Percentiles rank a stretch among this genome's conserved stretches.
These are phyloP conservation scores for Pseudonitzschia delicatissima DNA, from an alignment of 108 stramenopile genomes.

Conservation along the genomic window DNA sequence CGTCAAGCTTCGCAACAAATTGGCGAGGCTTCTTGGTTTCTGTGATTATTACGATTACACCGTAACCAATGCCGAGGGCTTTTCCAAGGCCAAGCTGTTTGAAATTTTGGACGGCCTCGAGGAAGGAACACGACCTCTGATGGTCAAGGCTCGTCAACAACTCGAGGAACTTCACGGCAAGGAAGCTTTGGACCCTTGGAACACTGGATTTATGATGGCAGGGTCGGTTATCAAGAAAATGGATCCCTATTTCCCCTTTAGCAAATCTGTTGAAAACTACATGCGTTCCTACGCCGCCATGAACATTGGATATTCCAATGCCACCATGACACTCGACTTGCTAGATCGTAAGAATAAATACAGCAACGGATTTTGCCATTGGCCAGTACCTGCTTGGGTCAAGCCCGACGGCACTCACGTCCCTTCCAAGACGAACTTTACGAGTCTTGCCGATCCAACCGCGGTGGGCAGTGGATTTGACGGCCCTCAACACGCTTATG, in stretches of 20 bases:
- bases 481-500: constrained; percentile 61
- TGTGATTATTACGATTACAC: constrained; percentile 73
- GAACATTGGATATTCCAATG: constrained; percentile 55
- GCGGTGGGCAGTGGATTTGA: constrained; percentile 60
- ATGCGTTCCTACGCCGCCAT: constrained; percentile 58
- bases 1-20: constrained; percentile 55
- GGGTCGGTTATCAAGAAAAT: constrained; percentile 62
- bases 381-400: constrained; percentile 63
- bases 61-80: constrained; percentile 71
- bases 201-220: constrained; percentile 51
- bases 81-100: constrained; percentile 60
- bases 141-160: constrained; percentile 47
- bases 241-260: constrained; percentile 81
- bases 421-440: constrained; percentile 62
- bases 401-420: constrained; percentile 53
- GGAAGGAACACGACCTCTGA: constrained; percentile 52
- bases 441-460: constrained; percentile 56
- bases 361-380: constrained; percentile 75
- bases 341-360: constrained; percentile 66
- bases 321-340: constrained; percentile 68
- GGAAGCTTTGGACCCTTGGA: constrained; percentile 60
- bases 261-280: constrained; percentile 52
- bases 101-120: constrained; percentile 67
- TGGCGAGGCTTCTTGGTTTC: constrained; percentile 53
- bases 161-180: constrained; percentile 47